A percentile compares a stretch with the other conserved stretches of the same genome.
Conservation (phyloP, 1,139 yeast species). For the Geotrichum europaeum region DNA sequence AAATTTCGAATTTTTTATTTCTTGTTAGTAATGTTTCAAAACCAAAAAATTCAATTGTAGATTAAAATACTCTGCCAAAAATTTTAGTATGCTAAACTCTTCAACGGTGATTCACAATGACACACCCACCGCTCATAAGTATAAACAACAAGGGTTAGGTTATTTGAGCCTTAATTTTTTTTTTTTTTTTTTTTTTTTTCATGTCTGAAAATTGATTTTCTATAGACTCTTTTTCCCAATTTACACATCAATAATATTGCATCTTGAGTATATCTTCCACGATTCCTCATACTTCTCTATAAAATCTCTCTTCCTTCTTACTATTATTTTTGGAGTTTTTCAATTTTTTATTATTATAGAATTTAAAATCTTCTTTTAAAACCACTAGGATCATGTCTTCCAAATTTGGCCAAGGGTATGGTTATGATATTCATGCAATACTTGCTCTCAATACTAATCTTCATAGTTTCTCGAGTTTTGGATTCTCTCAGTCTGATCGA, state of each 20-base stretch:
- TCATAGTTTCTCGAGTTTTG: constrained; percentile 10
- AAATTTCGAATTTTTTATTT: neutral
- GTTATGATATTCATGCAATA: neutral
- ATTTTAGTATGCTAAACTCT: too few relatives aligned
- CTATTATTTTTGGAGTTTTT: neutral
- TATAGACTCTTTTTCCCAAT: neutral
- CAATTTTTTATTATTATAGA: neutral
- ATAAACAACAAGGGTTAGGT: neutral
- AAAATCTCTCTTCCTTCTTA: neutral
- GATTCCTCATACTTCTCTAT: neutral
- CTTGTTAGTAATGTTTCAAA: too few relatives aligned
- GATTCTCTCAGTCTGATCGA: constrained; percentile 7
- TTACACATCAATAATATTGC: neutral
- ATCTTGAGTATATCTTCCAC: neutral
- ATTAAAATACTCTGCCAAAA: too few relatives aligned
- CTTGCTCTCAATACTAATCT: neutral
- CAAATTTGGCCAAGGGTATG: constrained; percentile 11
- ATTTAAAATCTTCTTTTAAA: neutral
- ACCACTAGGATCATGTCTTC: neutral
- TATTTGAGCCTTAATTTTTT: neutral
- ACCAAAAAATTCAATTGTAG: too few relatives aligned
- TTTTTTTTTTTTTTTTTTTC: neutral
- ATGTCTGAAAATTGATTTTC: neutral
- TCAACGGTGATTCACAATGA: neutral
- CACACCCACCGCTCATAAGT: neutral